Evolutionary conservation across 164 flowering plant genomes (phyloP).

Genomic region (Berberis vulgaris): DNA sequence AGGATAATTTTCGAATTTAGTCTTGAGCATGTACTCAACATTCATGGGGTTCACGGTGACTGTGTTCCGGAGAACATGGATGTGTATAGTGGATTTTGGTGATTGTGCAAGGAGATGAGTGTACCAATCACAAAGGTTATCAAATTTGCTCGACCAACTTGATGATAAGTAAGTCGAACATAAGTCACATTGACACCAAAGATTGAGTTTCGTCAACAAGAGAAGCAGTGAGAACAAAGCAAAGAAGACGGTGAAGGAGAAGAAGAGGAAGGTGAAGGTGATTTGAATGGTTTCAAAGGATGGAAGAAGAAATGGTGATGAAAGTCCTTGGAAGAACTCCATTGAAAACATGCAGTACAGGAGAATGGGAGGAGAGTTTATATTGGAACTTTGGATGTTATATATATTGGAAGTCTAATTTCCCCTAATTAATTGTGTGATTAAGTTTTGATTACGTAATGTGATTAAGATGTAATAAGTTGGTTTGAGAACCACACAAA

Average conservation of each 20-base stretch:
- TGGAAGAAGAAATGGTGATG: background rate
- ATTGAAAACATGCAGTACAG: background rate
- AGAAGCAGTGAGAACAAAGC: conserved; percentile 17
- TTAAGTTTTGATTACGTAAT: too few species aligned
- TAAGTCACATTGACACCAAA: conserved; percentile 35
- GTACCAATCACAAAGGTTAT: conserved; percentile 52
- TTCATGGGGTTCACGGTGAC: conserved; percentile 68
- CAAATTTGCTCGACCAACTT: conserved; percentile 32
- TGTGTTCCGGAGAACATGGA: conserved; percentile 45
- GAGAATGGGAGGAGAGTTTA: background rate
- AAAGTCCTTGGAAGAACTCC: background rate
- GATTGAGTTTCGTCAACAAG: conserved; percentile 17
- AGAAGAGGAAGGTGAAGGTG: conserved; percentile 2
- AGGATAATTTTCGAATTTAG: conserved; percentile 69
- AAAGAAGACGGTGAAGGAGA: conserved; percentile 21
- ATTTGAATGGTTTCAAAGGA: conserved; percentile 7
- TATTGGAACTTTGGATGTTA: background rate
- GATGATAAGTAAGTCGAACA: conserved; percentile 28
- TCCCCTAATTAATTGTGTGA: too few species aligned
- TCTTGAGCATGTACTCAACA: conserved; percentile 66
- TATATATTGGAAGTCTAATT: too few species aligned
- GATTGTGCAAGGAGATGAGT: conserved; percentile 38
- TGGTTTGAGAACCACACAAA: too few species aligned
- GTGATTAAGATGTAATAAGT: too few species aligned
- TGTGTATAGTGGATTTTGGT: conserved; percentile 36